phyloP scores from a whole-genome alignment of 306 rosid species.

The Castanopsis chinensis region DNA sequence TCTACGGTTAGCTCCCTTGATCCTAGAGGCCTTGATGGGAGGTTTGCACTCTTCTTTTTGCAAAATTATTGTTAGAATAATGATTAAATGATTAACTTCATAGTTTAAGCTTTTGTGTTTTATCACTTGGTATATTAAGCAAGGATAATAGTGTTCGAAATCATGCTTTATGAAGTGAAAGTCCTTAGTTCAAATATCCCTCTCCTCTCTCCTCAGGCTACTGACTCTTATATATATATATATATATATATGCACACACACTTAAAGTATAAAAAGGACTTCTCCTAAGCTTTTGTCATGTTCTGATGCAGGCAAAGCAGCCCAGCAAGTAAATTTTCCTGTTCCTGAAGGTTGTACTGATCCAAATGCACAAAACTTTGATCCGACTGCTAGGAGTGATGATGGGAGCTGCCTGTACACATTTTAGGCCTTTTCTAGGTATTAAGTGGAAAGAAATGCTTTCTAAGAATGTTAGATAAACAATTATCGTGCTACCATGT shows the following conservation, averaged over 20 bases:
- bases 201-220: background rate
- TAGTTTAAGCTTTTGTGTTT: too few species aligned
- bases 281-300: background rate
- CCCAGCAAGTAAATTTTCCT: conserved; percentile 59
- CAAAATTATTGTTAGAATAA: background rate
- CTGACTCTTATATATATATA: background rate
- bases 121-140: too few species aligned
- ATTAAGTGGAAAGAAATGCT: conserved; percentile 21
- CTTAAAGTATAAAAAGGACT: background rate
- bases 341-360: conserved; percentile 76
- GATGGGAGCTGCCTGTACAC: conserved; percentile 64
- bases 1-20: conserved; percentile 48
- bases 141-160: background rate
- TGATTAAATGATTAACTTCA: too few species aligned
- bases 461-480: conserved; percentile 18
- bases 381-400: conserved; percentile 86
- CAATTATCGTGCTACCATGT: conserved; percentile 19
- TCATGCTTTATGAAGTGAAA: background rate
- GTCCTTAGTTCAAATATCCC: background rate
- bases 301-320: conserved; percentile 63
- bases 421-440: conserved; percentile 32
- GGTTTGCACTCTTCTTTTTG: conserved; percentile 29
- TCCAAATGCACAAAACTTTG: conserved; percentile 59
- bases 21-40: conserved; percentile 26
- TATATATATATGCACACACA: background rate